Conservation (phyloP, 1,139 yeast species). For the Dujonia santamariae region DNA sequence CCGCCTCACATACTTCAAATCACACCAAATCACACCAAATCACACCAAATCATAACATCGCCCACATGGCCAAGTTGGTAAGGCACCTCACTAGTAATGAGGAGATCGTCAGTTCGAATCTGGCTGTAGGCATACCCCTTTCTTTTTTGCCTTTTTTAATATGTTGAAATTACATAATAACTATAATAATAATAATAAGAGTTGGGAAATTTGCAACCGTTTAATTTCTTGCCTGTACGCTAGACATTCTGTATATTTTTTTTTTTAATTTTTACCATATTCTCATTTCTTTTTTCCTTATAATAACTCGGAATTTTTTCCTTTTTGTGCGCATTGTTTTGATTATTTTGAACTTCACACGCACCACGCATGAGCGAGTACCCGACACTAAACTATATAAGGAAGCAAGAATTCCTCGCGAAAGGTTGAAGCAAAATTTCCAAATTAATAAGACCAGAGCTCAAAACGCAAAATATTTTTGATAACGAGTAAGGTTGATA, state of each 20-base stretch:
- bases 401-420: neutral
- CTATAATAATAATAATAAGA: too few relatives aligned
- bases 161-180: neutral
- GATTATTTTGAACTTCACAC: neutral
- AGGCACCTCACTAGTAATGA: conserved; percentile 92
- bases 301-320: neutral
- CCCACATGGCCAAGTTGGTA: conserved; percentile 81
- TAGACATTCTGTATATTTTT: too few relatives aligned
- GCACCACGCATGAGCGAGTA: too few relatives aligned
- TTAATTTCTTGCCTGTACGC: too few relatives aligned
- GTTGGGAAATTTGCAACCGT: too few relatives aligned
- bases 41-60: conserved; percentile 10
- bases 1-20: neutral
- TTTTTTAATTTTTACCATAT: too few relatives aligned
- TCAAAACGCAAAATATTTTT: conserved; percentile 1
- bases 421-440: neutral
- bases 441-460: neutral
- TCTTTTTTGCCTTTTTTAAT: conserved; percentile 1
- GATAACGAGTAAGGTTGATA: too few relatives aligned
- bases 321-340: neutral
- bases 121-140: conserved; percentile 64
- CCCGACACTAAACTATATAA: conserved; percentile 6
- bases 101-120: conserved; percentile 89
- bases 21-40: neutral
- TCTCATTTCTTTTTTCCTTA: too few relatives aligned